Evolutionary conservation across 257 asterid genomes (phyloP).

Genomic region (Solanum peruvianum): DNA sequence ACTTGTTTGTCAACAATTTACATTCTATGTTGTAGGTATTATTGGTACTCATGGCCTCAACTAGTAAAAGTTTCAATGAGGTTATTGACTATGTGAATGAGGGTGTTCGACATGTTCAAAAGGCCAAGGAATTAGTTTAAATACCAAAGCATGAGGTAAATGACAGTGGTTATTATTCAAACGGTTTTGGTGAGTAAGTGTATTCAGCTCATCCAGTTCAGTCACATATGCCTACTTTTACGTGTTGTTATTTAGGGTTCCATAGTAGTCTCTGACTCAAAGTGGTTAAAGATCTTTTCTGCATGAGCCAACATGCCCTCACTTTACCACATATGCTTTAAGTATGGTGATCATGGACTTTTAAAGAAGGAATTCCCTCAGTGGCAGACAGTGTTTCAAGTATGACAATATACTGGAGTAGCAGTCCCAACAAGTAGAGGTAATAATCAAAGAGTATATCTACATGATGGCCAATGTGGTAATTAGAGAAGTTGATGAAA

Average conservation of each 20-base stretch:
- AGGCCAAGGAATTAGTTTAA: background rate
- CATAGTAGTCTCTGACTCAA: background rate
- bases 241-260: background rate
- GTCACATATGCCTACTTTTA: background rate
- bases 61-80: background rate
- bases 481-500: background rate
- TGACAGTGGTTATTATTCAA: background rate
- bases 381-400: background rate
- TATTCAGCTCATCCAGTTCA: background rate
- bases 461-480: background rate
- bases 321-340: background rate
- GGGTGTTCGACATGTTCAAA: background rate
- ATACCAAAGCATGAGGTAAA: background rate
- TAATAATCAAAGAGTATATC: no score
- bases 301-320: background rate
- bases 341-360: background rate
- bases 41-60: background rate
- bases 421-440: background rate
- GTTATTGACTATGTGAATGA: background rate
- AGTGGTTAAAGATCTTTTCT: background rate
- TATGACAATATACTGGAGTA: background rate
- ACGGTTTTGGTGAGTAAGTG: background rate
- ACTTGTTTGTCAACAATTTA: background rate
- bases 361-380: background rate
- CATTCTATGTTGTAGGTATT: background rate